phyloP scores from a whole-genome alignment of 2,329 filamentous ascomycete species.

The Venturia oleaginea region DNA sequence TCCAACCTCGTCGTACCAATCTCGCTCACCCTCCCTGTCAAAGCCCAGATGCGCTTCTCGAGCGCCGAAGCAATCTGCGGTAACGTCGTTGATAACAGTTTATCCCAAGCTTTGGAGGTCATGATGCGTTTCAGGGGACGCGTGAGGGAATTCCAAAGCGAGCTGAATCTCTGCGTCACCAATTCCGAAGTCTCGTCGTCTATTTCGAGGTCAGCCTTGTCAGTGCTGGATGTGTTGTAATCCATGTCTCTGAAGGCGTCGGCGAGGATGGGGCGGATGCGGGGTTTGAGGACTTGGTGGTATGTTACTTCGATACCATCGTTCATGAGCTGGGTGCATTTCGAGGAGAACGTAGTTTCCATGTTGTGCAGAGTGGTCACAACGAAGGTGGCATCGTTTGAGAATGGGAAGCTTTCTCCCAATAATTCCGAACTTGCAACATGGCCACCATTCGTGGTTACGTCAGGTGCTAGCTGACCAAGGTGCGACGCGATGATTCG shows the following conservation, averaged over 20 bases:
- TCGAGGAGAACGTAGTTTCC: conserved; percentile 62
- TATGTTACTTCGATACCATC: conserved; percentile 77
- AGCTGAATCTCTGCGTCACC: conserved; percentile 71
- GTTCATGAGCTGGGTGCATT: conserved; percentile 70
- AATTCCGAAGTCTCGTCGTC: conserved; percentile 52
- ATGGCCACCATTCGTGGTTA: conserved; percentile 30
- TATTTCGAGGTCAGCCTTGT: conserved; percentile 40
- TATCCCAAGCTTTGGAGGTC: conserved; percentile 65
- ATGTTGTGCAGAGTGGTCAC: conserved; percentile 59
- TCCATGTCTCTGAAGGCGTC: conserved; percentile 90
- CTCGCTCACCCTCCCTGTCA: conserved; percentile 68
- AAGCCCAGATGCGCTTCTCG: conserved; percentile 79
- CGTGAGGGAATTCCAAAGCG: conserved; percentile 78
- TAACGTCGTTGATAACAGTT: conserved; percentile 65
- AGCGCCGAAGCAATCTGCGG: conserved; percentile 67
- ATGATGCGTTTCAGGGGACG: conserved; percentile 77
- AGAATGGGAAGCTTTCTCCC: conserved; percentile 66
- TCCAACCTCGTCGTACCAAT: conserved; percentile 77
- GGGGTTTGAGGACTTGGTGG: conserved; percentile 75
- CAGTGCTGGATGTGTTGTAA: conserved; percentile 62
- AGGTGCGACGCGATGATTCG: conserved; percentile 71
- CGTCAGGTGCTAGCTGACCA: conserved; percentile 20
- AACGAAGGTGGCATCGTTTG: conserved; percentile 63
- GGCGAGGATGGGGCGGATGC: conserved; percentile 71
- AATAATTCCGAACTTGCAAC: conserved; percentile 21